phyloP scores from a whole-genome alignment of 1,284 basidiomycete genomes.

The Coniferiporia sulphurascens region DNA sequence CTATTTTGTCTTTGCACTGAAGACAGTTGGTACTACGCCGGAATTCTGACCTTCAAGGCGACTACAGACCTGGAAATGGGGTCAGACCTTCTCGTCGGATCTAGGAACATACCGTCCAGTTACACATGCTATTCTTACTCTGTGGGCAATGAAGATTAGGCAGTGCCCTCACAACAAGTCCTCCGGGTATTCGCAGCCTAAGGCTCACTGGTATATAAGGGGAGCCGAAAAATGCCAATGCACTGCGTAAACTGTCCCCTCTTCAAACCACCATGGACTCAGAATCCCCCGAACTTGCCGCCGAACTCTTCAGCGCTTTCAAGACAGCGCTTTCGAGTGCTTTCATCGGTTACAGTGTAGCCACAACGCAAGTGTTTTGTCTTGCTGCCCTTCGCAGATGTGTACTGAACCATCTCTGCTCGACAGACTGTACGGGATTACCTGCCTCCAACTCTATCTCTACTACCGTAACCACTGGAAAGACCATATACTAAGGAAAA shows the following conservation, averaged over 20 bases:
- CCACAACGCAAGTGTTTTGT: background rate
- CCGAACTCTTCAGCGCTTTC: background rate
- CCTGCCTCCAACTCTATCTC: conserved; percentile 4
- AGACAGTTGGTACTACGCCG: too few species aligned
- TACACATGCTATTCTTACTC: too few species aligned
- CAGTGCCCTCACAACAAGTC: too few species aligned
- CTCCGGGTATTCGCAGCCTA: too few species aligned
- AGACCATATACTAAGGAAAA: background rate
- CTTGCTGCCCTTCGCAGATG: background rate
- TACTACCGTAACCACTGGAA: conserved; percentile 5
- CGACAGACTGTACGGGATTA: conserved; percentile 1
- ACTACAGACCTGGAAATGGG: too few species aligned
- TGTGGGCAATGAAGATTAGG: too few species aligned
- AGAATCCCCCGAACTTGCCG: background rate
- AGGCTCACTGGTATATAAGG: too few species aligned
- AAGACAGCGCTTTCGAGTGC: background rate
- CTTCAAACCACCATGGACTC: background rate
- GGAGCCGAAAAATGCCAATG: too few species aligned
- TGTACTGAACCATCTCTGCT: background rate
- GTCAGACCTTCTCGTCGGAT: too few species aligned
- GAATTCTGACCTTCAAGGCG: too few species aligned
- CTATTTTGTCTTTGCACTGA: too few species aligned
- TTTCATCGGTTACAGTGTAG: background rate
- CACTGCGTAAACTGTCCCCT: background rate
- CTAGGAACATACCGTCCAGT: too few species aligned